Evolutionary conservation across 495 filamentous ascomycete genomes (phyloP), one percentile per base, ranked within the genome.

Genomic region (Lasiosphaeria hispida): DNA sequence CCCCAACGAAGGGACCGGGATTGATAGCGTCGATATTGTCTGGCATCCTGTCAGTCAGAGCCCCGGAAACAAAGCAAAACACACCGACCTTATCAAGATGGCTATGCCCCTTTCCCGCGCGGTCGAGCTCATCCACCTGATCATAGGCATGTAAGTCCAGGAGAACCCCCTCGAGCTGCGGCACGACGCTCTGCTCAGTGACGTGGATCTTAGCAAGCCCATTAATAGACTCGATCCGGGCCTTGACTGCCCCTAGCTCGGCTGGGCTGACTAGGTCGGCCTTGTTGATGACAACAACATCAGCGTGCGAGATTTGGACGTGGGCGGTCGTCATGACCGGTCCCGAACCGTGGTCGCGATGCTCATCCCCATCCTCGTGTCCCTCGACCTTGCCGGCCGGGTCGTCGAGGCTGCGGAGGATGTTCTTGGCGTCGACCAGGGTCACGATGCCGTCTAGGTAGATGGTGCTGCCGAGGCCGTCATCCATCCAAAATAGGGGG

Each of bases 401-500:
- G 60, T 96, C 90, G 54, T 96, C 89, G 10, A 98, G 79, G 53
- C 85, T 87, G 40, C 79, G 81, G 0, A 92, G 69, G 35, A 97
- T 88, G 64, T 97, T 97, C 72, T 92, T 92, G 37, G 95, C 93
- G 74, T 98, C 94, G 51, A 97, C 90, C 1, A 98, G 78, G 3
- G 95, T 97, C 41, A 98, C 91, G 48, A 98, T 63, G 13, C 94
- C 94, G 68, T 98, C 94, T 10, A 98, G 84, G 69, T 93, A 97
- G 61, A 98, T 96, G 14, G 85, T 90, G 69, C 91, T 96, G 2
- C 90, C 93, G 30, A 98, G 78, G 10, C 91, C 94, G 48, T 96
- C 92, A 63, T 98, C 94, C 41, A 97, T 85, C 94, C 94, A 98
- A 73, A 98, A 98, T 14, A 97, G 72, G 0, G 95, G 94, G 2